Conservation (phyloP, 208 protist species). For the Trypanosoma congolense region DNA sequence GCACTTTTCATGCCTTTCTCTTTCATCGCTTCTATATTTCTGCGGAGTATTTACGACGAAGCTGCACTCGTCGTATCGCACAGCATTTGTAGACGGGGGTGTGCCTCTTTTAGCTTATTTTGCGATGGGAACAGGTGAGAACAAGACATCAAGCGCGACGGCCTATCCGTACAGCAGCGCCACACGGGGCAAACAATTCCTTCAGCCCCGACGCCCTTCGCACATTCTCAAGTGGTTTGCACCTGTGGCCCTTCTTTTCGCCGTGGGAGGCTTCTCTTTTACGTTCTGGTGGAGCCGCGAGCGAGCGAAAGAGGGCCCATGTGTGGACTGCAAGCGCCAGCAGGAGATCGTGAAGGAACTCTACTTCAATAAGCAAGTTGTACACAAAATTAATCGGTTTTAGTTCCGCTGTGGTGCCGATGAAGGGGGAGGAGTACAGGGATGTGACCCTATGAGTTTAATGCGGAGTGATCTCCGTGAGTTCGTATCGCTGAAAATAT, state of each 20-base stretch:
- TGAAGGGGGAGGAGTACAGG: too few species aligned
- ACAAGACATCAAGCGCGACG: background rate
- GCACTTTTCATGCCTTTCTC: too few species aligned
- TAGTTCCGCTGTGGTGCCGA: conserved; percentile 22
- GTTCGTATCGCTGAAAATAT: too few species aligned
- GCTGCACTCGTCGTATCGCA: too few species aligned
- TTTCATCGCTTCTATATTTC: too few species aligned
- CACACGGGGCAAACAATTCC: conserved; percentile 10
- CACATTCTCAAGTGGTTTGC: conserved; percentile 33
- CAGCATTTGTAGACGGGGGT: too few species aligned
- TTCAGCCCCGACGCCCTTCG: conserved; percentile 4
- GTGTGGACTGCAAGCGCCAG: conserved; percentile 75
- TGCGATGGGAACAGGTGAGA: background rate
- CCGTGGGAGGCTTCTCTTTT: conserved; percentile 51
- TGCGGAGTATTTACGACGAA: too few species aligned
- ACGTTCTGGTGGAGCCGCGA: conserved; percentile 69
- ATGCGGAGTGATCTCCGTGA: too few species aligned
- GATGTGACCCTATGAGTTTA: too few species aligned
- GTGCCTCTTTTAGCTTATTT: too few species aligned
- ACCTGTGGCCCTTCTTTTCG: conserved; percentile 56
- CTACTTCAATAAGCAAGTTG: conserved; percentile 56
- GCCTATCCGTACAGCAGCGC: conserved; percentile 14
- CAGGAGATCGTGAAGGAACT: conserved; percentile 82
- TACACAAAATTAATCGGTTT: conserved; percentile 53
- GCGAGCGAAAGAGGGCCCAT: conserved; percentile 57